Evolutionary conservation across 805 yeast genomes (phyloP), one percentile per base, ranked within the genome.

Genomic region (Suhomyces emberorum): DNA sequence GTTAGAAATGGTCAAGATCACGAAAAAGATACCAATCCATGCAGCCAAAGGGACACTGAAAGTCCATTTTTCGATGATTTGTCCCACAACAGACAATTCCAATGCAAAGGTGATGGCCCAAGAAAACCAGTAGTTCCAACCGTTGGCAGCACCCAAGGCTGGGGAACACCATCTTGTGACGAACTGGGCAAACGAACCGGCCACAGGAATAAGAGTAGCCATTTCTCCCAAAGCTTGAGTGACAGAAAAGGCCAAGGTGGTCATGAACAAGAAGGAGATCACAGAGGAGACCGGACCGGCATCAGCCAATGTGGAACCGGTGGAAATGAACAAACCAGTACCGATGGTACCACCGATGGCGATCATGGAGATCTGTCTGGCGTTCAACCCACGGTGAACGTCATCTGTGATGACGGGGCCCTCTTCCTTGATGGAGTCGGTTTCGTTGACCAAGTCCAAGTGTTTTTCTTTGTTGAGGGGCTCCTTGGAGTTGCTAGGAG

Each of bases 51-150:
- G 88, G 8, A 83, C 88, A 7, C 76, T 74, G 50, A 59, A 57
- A 3, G 87, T 82, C 89, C 89, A 83, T 45, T 65, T 79, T 43
- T 71, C 54, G 40, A 82, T 69, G 34, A 75, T 62, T 54, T 81
- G 85, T 17, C 88, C 88, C 23, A 82, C 77, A 21, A 82, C 79
- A 4, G 85, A 78, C 38, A 83, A 61, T 57, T 83, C 91, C 46
- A 83, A 67, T 7, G 91, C 86, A 58, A 78, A 81, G 0, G 89
- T 83, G 42, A 82, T 74, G 35, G 83, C 79, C 87, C 88, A 83
- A 7, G 83, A 75, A 56, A 81, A 81, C 84, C 87, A 81, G 56
- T 83, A 83, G 63, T 76, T 65, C 72, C 83, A 81, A 35, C 85
- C 84, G 41, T 76, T 77, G 20, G 88, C 79, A 28, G 79, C 83